These are phyloP conservation scores for Bruguiera sexangula DNA, from an alignment of 345 rosid genomes.

Conservation along the genomic window DNA sequence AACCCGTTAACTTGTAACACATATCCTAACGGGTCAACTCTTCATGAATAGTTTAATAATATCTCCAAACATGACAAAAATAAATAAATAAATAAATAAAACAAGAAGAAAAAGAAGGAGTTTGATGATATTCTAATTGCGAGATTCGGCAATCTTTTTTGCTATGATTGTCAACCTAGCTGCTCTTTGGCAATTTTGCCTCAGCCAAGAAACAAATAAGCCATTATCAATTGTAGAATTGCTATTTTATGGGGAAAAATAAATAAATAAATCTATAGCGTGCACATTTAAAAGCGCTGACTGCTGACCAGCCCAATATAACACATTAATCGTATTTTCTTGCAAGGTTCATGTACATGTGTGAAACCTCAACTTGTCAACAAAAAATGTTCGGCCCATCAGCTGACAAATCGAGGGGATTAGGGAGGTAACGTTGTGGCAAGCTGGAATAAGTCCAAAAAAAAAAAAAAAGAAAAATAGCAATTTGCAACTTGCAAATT, in stretches of 20 bases:
- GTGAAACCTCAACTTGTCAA: not conserved
- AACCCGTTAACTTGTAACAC: no score
- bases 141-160: constrained; percentile 1
- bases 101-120: no score
- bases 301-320: constrained; percentile 15
- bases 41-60: no score
- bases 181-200: not conserved
- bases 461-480: no score
- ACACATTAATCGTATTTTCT: not conserved
- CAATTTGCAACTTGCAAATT: no score
- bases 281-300: not conserved
- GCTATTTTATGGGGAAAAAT: no score
- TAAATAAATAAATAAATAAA: no score
- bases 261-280: not conserved
- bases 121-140: not conserved
- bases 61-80: no score
- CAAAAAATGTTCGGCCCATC: not conserved
- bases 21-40: no score
- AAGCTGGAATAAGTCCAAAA: no score
- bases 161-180: constrained; percentile 6
- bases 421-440: no score
- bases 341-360: not conserved
- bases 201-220: not conserved
- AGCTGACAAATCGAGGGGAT: no score
- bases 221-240: not conserved